Conservation (phyloP, 345 rosid species). For the Geranium brycei region DNA sequence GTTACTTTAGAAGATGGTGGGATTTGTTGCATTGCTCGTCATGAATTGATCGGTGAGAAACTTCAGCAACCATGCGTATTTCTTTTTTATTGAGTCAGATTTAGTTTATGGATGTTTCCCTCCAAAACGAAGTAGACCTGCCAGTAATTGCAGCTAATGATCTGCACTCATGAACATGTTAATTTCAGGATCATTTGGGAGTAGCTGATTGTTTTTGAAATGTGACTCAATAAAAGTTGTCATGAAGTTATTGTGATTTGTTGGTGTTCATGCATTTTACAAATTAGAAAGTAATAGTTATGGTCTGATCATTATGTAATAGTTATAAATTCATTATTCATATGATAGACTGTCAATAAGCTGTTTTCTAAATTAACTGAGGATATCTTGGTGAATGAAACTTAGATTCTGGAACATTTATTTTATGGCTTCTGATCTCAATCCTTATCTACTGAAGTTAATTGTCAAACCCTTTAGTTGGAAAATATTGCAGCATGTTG, state of each 20-base stretch:
- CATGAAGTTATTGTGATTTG: neutral
- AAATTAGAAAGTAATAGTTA: no score
- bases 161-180: neutral
- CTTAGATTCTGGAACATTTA: no score
- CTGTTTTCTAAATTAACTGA: no score
- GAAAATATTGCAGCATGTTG: neutral
- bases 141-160: neutral
- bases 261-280: neutral
- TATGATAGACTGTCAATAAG: no score
- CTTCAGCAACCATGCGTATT: constrained; percentile 3
- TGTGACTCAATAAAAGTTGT: neutral
- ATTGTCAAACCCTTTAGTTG: no score
- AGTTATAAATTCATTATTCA: no score
- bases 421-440: no score
- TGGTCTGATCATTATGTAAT: no score
- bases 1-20: constrained; percentile 6
- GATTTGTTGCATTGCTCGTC: neutral
- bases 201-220: neutral
- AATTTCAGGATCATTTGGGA: neutral
- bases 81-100: neutral
- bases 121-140: neutral
- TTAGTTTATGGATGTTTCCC: neutral
- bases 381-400: no score
- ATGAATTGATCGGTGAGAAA: constrained; percentile 4
- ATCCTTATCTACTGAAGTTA: no score